phyloP scores from a whole-genome alignment of 306 rosid genomes.

The Geum urbanum region DNA sequence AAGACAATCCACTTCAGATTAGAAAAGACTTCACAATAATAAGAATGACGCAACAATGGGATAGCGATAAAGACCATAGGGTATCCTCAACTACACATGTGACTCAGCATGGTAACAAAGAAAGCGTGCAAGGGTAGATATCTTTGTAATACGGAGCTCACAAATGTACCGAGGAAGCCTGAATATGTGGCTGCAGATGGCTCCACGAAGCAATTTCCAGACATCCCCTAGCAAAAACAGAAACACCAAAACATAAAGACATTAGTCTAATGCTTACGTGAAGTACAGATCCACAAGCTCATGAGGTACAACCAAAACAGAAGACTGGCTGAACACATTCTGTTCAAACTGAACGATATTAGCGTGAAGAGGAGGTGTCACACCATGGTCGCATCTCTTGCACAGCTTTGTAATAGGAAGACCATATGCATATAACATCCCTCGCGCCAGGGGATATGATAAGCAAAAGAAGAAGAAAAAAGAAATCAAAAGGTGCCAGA shows the following conservation, averaged over 20 bases:
- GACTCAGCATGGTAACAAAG: neutral
- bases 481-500: conserved; percentile 36
- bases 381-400: conserved; percentile 31
- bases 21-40: neutral
- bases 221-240: conserved; percentile 17
- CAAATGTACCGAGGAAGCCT: neutral
- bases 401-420: conserved; percentile 28
- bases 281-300: conserved; percentile 4
- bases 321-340: conserved; percentile 9
- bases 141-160: neutral
- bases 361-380: conserved; percentile 27
- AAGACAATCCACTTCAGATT: neutral
- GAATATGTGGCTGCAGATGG: conserved; percentile 6
- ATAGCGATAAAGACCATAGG: neutral
- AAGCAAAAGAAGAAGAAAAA: conserved; percentile 33
- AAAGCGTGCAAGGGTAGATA: neutral
- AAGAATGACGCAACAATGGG: neutral
- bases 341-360: conserved; percentile 17
- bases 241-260: neutral
- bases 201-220: conserved; percentile 18
- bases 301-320: conserved; percentile 7
- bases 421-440: conserved; percentile 44
- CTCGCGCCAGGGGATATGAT: conserved; percentile 32
- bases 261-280: neutral
- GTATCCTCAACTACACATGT: conserved; percentile 1